Evolutionary conservation across 257 asterid genomes (phyloP).

Genomic region (Petunia secreta): DNA sequence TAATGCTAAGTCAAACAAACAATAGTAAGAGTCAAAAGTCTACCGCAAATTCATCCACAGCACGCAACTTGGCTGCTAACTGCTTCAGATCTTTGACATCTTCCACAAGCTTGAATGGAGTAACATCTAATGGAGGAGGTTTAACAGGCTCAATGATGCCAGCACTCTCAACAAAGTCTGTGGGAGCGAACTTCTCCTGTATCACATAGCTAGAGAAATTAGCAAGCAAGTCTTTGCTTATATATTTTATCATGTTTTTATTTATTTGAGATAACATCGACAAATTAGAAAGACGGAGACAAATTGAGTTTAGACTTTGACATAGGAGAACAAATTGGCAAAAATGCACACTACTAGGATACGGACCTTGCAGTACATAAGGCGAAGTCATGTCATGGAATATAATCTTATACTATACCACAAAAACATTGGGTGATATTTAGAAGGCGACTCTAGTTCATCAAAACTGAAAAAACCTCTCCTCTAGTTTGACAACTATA

Average conservation of each 20-base stretch:
- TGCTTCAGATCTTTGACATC: constrained; percentile 90
- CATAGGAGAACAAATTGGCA: background rate
- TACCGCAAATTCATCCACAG: constrained; percentile 94
- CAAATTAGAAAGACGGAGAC: background rate
- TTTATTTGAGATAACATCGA: background rate
- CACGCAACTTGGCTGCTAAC: constrained; percentile 69
- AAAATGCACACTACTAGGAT: background rate
- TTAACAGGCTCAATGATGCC: constrained; percentile 50
- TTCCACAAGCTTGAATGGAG: constrained; percentile 78
- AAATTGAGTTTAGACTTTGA: background rate
- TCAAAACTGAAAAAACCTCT: background rate
- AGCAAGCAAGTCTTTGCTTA: background rate
- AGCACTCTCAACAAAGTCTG: constrained; percentile 71
- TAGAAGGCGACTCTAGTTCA: background rate
- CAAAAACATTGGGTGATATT: background rate
- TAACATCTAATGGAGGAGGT: constrained; percentile 72
- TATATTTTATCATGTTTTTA: too few relatives aligned
- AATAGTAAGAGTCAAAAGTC: constrained; percentile 19
- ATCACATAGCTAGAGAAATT: constrained; percentile 15
- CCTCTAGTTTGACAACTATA: background rate
- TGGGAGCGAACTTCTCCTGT: constrained; percentile 70
- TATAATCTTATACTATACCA: background rate
- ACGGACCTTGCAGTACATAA: background rate
- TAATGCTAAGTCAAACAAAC: background rate
- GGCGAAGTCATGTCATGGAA: background rate